Base-by-base conservation (phyloP, 2,329 filamentous ascomycete genomes). In the Pestalotiopsis sp. region DNA sequence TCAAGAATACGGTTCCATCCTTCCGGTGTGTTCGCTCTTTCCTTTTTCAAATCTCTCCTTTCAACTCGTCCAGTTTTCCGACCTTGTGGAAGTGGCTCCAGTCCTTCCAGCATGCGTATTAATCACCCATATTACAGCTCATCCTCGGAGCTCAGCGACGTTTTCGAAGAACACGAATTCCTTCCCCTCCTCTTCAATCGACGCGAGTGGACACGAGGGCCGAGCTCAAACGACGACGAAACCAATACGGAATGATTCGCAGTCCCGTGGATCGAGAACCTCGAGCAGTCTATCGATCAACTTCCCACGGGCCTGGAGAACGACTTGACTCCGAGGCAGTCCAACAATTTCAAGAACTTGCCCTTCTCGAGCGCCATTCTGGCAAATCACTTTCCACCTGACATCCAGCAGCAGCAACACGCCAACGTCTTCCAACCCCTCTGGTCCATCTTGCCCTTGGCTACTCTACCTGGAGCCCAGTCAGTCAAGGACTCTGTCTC, bases 401-500 rank as follows among this genome's bases (percentile, higher is more conserved):
- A 20, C 1, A 65, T 65, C 9, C 63, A 65, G 30, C 24, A 65
- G 48, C 63, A 65, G 44, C 63, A 65, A 40, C 24, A 26, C 30
- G 44, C 14, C 14, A 65, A 65, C 30, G 11, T 65, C 11, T 65
- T 56, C 48, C 13, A 30, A 11, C 40, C 63, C 14, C 24, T 55
- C 10, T 65, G 63, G 63, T n/a, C 40, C 24, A 65, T 65, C 26
- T 14, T 56, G 10, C 63, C 63, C 44, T n/a, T 65, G 40, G 38
- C 40, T 9, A 65, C 63, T 3, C 44, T 30, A 20, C 24, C 40
- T 17, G 63, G 63, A n/a, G 17, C 26, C 20, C 7, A 44, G 2
- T 65, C 63, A 24, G 63, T 65, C 22, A 65, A 55, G 48, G 24
- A 39, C n/a, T 65, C 63, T 10, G 40, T 65, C 3, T 44, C 63